Base-by-base conservation (phyloP, 768 basidiomycete species). In the Rhodocollybia butyracea region DNA sequence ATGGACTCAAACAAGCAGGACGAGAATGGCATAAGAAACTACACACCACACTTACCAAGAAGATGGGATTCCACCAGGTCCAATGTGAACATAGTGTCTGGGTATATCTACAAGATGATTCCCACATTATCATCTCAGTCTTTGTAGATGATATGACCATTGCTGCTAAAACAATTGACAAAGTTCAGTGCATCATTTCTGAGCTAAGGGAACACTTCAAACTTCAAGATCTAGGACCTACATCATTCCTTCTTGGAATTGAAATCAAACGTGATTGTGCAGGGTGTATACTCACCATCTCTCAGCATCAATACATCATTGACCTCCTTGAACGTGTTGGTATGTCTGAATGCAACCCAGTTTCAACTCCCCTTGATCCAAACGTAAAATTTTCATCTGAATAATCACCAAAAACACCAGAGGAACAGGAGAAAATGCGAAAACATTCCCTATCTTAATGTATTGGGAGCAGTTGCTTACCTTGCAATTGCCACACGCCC, bases 1-100 rank as follows among this genome's bases (percentile, higher is more conserved):
- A 80, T 62, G 73, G 78, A 8, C 68, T 80, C 7, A 73, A 74
- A 57, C 76, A 78, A 55, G 67, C 70, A 11, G 68, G 69, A 2
- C 61, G 68, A 2, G 55, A 59, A 41, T 79, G 76, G 78, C 62
- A 75, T 55, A 60, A 66, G 58, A 67, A 66, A 42, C 61, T 75
- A 11, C 11, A 59, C 29, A 46, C 67, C 26, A 46, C 54, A 5
- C 58, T 60, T 3, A 56, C 70, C 8, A 26, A 27, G 4, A 34
- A 57, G 7, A 55, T 71, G 41, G 62, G 67, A 7, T 68, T 65
- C 56, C 51, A 43, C 3, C 62, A 57, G 5, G 38, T 63, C 7
- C 24, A 43, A n/a, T 64, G 59, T 46, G 70, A 72, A 38, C 62
- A 61, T 48, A 65, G 67, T 42, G 58, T 66, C 46, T 71, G 60